Evolutionary conservation across 768 basidiomycete genomes (phyloP).

Genomic region (Lepiota venenata): DNA sequence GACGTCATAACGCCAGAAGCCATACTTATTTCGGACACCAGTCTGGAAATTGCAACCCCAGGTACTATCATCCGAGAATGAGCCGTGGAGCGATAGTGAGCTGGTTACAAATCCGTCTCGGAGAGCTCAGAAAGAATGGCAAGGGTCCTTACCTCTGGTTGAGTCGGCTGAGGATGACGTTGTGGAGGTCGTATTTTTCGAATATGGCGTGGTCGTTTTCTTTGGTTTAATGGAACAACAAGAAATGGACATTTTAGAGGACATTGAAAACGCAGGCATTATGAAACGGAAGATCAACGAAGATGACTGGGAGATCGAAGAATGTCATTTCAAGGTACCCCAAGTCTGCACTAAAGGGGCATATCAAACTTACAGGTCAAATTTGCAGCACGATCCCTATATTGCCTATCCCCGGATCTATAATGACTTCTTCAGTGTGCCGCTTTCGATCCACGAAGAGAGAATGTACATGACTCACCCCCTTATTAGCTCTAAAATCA

Average conservation of each 20-base stretch:
- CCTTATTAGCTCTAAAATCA: slow-evolving; percentile 75
- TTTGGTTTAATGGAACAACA: slow-evolving; percentile 81
- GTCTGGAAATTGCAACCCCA: neutral
- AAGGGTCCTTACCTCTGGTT: neutral
- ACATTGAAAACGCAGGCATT: slow-evolving; percentile 69
- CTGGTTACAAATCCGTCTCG: neutral
- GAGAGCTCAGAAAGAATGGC: neutral
- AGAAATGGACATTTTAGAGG: slow-evolving; percentile 82
- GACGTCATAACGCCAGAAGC: neutral
- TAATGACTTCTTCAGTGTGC: slow-evolving; percentile 93
- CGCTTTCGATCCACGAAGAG: neutral
- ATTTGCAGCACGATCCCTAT: slow-evolving; percentile 69
- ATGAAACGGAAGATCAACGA: slow-evolving; percentile 59
- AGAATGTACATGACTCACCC: neutral
- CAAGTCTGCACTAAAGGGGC: neutral
- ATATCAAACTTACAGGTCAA: neutral
- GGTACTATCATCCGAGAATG: neutral
- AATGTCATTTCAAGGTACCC: slow-evolving; percentile 84
- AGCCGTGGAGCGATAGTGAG: slow-evolving; percentile 2
- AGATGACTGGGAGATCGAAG: slow-evolving; percentile 88
- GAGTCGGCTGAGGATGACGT: slow-evolving; percentile 37
- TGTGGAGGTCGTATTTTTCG: slow-evolving; percentile 77
- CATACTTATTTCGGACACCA: neutral
- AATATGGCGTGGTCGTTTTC: slow-evolving; percentile 90
- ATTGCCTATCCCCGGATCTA: slow-evolving; percentile 89